Base-by-base conservation (phyloP, 2,329 filamentous ascomycete genomes). In the Corinectria fuckeliana region DNA sequence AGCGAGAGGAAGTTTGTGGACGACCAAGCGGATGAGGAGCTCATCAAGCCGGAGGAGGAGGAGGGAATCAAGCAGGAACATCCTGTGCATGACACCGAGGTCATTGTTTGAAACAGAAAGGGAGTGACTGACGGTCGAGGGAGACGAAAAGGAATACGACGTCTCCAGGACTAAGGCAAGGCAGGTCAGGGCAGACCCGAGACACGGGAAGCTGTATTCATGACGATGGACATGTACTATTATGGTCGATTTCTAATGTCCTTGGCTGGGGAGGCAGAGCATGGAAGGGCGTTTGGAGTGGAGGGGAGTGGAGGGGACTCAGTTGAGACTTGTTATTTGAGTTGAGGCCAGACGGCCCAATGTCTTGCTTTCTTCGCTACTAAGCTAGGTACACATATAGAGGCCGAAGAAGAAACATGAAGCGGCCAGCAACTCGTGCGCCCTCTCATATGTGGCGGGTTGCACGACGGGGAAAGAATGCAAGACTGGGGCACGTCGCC, bases 1-100 rank as follows among this genome's bases (percentile, higher is more conserved):
- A 96, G 92, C 72, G 92, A 97, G 76, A 85, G 93, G 69, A 94
- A 91, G 73, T 97, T 97, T 78, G 88, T 94, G 50, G 88, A 92
- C 58, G 89, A 91, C 47, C 80, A 82, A 10, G 84, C 78, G 5
- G 79, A 81, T 25, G 89, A 92, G 73, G 92, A 96, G 77, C 78
- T 91, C 50, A 87, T 96, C 61, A 84, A 91, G 60, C 88, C 91
- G 0, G 84, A 78, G 20, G 76, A 75, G 38, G 69, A 70, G 38
- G 69, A 70, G 42, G 72, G 69, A 11, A 70, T 72, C 62, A 77
- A 75, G 60, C 75, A 77, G 38, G 82, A 81, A 25, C 56, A 69
- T 36, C n/a, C 32, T 36, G 72, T 71, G 60, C 74, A 76, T 41
- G 78, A 78, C 61, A 69, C 72, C 32, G 76, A 81, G 59, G 72